Conservation (phyloP, 306 rosid species). For the Mimosa pudica region DNA sequence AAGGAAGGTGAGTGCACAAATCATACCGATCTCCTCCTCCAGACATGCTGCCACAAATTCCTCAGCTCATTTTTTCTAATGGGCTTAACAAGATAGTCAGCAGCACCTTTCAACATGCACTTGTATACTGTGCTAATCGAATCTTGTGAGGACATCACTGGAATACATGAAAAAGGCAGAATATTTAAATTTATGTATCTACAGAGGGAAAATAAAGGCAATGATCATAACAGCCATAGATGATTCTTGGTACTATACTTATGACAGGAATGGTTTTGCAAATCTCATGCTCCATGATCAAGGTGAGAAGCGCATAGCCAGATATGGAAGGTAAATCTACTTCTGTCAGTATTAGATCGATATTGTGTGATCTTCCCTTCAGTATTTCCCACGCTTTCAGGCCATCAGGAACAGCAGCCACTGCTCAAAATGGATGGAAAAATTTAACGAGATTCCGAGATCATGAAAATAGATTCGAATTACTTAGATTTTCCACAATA, state of each 20-base stretch:
- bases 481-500: background rate
- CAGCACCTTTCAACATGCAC: slow-evolving; percentile 73
- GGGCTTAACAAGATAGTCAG: slow-evolving; percentile 79
- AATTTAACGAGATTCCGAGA: slow-evolving; percentile 4
- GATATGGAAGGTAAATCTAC: slow-evolving; percentile 75
- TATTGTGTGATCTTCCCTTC: slow-evolving; percentile 53
- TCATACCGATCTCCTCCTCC: slow-evolving; percentile 74
- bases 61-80: slow-evolving; percentile 67
- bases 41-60: slow-evolving; percentile 79
- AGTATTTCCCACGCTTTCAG: slow-evolving; percentile 74
- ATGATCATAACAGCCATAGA: slow-evolving; percentile 5
- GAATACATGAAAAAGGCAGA: slow-evolving; percentile 1
- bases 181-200: slow-evolving; percentile 1
- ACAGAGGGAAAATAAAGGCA: background rate
- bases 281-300: slow-evolving; percentile 70
- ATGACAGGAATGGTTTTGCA: slow-evolving; percentile 74
- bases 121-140: slow-evolving; percentile 62
- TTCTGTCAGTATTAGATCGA: slow-evolving; percentile 73
- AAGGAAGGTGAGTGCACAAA: background rate
- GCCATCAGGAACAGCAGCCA: slow-evolving; percentile 78
- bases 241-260: slow-evolving; percentile 44
- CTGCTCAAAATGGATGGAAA: slow-evolving; percentile 43
- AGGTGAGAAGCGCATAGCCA: slow-evolving; percentile 62
- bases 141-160: slow-evolving; percentile 76
- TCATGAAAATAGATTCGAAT: background rate